Evolutionary conservation across 257 asterid species (phyloP).

Genomic region (Ocimum tenuiflorum): DNA sequence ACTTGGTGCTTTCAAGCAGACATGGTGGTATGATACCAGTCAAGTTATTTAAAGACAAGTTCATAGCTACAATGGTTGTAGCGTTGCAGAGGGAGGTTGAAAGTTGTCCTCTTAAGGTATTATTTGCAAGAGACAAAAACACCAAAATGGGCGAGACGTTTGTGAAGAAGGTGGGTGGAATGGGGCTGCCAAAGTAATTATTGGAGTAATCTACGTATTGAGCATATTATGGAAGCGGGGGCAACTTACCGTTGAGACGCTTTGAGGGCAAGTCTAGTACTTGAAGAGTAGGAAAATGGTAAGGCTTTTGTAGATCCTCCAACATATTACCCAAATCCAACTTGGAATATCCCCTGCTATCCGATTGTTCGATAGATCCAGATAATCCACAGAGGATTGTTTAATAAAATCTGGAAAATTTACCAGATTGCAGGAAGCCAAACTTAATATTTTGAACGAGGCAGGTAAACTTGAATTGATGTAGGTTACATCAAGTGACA

Average conservation of each 20-base stretch:
- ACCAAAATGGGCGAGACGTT: not conserved
- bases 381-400: too few species aligned
- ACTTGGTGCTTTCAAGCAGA: not conserved
- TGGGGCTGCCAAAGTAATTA: too few species aligned
- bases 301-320: constrained; percentile 17
- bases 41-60: constrained; percentile 20
- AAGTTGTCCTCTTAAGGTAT: not conserved
- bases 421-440: too few species aligned
- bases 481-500: constrained; percentile 21
- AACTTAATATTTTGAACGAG: not conserved
- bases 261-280: constrained; percentile 20
- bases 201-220: too few species aligned
- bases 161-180: too few species aligned
- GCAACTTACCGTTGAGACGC: constrained; percentile 12
- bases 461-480: not conserved
- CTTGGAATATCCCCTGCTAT: too few species aligned
- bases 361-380: too few species aligned
- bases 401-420: too few species aligned
- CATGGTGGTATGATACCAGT: constrained; percentile 18
- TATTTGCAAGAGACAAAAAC: constrained; percentile 19
- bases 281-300: not conserved
- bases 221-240: too few species aligned
- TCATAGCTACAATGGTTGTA: constrained; percentile 6
- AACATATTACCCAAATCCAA: not conserved
- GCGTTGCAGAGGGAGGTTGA: not conserved